Evolutionary conservation across 306 rosid genomes (phyloP), one percentile per base, ranked within the genome.

Genomic region (Sesbania bispinosa): DNA sequence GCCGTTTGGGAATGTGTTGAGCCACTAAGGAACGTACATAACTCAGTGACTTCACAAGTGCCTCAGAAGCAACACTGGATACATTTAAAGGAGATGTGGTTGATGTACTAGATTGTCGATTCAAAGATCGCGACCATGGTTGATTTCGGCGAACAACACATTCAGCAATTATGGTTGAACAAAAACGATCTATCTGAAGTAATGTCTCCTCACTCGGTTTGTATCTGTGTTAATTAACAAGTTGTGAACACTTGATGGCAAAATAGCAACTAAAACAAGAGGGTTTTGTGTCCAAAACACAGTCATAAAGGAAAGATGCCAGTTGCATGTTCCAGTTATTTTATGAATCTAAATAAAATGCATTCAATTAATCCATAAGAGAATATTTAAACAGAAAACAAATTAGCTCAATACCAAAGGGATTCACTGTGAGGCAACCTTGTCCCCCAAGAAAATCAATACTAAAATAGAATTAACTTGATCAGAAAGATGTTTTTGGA

Each of bases 1-100:
- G 84, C 45, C 96, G 89, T 82, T 79, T 91, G 47, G 99, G 99
- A 57, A 85, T 84, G 78, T 86, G 96, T 79, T 85, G 96, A 50
- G 96, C 86, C 83, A 91, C 99, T 35, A 95, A 81, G 65, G 99
- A 95, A 20, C 96, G 96, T 57, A 95, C 96, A 86, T 95, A 95
- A 69, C 84, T 82, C 66, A 95, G 82, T 35, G 97, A 88, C 80
- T 95, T 95, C 70, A 89, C 83, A 77, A 89, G 96, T 70, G 93
- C 83, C 86, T 71, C 97, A 38, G 96, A 89, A 69, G 92, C 83
- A 86, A 91, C 74, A 77, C 88, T 89, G 74, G 91, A 88, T 73
- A 88, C 99, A 51, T 95, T 90, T 89, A 88, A 82, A 71, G 90
- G 88, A 73, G 82, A 76, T 52, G 89, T 52, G 35, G 79, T 77